Conservation (phyloP, 1,284 basidiomycete species). For the Pyrrhoderma lamaoense region DNA sequence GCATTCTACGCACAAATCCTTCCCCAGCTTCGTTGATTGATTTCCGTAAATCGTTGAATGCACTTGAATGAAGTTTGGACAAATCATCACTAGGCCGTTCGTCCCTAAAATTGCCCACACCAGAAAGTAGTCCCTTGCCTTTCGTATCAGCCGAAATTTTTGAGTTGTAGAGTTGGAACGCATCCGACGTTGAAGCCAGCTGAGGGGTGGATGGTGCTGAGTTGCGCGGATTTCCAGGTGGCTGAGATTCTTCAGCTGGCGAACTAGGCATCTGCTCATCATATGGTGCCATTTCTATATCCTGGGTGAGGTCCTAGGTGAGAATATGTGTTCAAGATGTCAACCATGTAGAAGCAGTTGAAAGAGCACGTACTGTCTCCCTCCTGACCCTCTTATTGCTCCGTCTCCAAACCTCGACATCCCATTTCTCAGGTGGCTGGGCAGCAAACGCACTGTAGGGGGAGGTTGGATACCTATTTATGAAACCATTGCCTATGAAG, state of each 20-base stretch:
- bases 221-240: constrained; percentile 4
- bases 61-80: constrained; percentile 45
- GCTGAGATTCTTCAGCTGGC: constrained; percentile 5
- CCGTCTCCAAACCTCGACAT: constrained; percentile 43
- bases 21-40: constrained; percentile 57
- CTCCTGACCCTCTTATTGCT: constrained; percentile 44
- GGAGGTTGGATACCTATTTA: constrained; percentile 23
- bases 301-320: constrained; percentile 12
- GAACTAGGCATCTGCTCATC: constrained; percentile 11
- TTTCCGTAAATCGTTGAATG: constrained; percentile 55
- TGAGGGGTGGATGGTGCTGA: constrained; percentile 26
- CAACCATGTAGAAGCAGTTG: constrained; percentile 6
- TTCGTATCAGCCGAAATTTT: neutral
- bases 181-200: constrained; percentile 50
- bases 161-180: constrained; percentile 47
- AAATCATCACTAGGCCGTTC: constrained; percentile 29
- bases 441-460: constrained; percentile 22
- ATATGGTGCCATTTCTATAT: constrained; percentile 15
- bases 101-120: neutral
- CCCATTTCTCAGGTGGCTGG: constrained; percentile 37
- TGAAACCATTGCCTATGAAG: constrained; percentile 31
- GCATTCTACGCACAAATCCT: constrained; percentile 63
- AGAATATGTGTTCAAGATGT: constrained; percentile 4
- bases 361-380: constrained; percentile 35
- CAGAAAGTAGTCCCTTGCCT: neutral